Evolutionary conservation across 768 basidiomycete genomes (phyloP).

Genomic region (Agrocybe chaxingu): DNA sequence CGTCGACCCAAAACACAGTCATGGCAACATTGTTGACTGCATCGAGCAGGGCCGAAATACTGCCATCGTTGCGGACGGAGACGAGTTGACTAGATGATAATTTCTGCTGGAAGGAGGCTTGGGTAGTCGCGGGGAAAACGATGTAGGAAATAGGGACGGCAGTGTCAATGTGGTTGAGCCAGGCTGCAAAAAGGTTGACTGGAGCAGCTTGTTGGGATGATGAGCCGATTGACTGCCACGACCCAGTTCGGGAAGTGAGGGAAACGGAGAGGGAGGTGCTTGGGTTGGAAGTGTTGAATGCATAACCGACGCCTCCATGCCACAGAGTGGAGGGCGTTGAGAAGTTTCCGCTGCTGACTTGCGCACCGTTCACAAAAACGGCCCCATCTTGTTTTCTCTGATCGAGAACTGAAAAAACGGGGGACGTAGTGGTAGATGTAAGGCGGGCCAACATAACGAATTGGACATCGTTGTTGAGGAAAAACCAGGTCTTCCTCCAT

Average conservation of each 20-base stretch:
- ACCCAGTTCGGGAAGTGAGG: slow-evolving; percentile 45
- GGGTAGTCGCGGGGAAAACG: slow-evolving; percentile 38
- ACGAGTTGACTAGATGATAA: slow-evolving; percentile 13
- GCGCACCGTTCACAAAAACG: slow-evolving; percentile 39
- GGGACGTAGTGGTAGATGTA: slow-evolving; percentile 35
- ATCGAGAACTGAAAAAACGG: slow-evolving; percentile 62
- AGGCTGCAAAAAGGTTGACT: slow-evolving; percentile 57
- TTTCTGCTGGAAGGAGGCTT: slow-evolving; percentile 25
- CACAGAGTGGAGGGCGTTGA: slow-evolving; percentile 47
- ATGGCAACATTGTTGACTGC: slow-evolving; percentile 32
- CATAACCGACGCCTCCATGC: slow-evolving; percentile 63
- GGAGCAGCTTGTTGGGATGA: slow-evolving; percentile 51
- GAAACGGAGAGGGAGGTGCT: slow-evolving; percentile 34
- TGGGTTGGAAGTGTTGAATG: slow-evolving; percentile 31
- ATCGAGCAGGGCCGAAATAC: slow-evolving; percentile 50
- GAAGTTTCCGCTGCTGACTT: slow-evolving; percentile 18
- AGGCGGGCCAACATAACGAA: slow-evolving; percentile 57
- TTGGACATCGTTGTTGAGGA: slow-evolving; percentile 57
- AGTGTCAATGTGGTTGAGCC: slow-evolving; percentile 28
- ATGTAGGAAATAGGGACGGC: slow-evolving; percentile 31
- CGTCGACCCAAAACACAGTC: slow-evolving; percentile 50
- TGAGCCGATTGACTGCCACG: slow-evolving; percentile 59
- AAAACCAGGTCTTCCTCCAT: slow-evolving; percentile 73
- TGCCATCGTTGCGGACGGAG: slow-evolving; percentile 41
- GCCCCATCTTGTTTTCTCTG: slow-evolving; percentile 45